phyloP scores from a whole-genome alignment of 148 eudicot species.

The Silene latifolia region DNA sequence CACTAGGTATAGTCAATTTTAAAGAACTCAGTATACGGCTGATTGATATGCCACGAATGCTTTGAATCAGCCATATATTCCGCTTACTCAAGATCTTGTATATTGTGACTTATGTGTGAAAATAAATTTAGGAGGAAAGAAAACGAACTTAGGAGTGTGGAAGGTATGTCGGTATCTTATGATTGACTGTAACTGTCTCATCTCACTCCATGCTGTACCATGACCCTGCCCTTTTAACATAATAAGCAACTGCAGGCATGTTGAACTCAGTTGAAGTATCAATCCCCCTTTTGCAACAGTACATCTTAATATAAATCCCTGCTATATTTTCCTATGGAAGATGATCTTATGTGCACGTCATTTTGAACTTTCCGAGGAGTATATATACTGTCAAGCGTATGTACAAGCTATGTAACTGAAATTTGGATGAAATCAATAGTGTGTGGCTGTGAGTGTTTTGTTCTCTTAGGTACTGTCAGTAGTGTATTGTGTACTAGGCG shows the following conservation, averaged over 20 bases:
- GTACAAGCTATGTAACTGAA: not conserved
- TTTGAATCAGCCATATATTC: not conserved
- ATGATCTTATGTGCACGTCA: not conserved
- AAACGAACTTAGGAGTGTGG: not conserved
- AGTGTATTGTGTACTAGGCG: not conserved
- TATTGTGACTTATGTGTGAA: not conserved
- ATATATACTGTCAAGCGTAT: not conserved
- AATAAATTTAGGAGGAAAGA: not conserved
- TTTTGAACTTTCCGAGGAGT: not conserved
- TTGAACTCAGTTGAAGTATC: not conserved
- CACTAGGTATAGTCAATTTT: conserved; percentile 4
- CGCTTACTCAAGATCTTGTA: not conserved
- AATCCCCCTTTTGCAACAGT: not conserved
- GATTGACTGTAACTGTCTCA: not conserved
- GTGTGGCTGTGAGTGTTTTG: not conserved
- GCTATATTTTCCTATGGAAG: not conserved
- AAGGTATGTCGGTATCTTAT: not conserved
- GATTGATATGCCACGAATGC: conserved; percentile 8
- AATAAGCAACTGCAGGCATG: conserved; percentile 5
- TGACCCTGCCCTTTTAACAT: not conserved
- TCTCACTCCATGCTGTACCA: not conserved
- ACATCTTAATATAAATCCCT: not conserved
- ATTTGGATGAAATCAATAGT: not conserved
- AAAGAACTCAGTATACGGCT: not conserved
- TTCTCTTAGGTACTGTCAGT: not conserved